Percentiles rank a stretch among this genome's conserved stretches.
Evolutionary conservation across 2,329 filamentous ascomycete genomes (phyloP).

Genomic region (Zasmidium cellare): DNA sequence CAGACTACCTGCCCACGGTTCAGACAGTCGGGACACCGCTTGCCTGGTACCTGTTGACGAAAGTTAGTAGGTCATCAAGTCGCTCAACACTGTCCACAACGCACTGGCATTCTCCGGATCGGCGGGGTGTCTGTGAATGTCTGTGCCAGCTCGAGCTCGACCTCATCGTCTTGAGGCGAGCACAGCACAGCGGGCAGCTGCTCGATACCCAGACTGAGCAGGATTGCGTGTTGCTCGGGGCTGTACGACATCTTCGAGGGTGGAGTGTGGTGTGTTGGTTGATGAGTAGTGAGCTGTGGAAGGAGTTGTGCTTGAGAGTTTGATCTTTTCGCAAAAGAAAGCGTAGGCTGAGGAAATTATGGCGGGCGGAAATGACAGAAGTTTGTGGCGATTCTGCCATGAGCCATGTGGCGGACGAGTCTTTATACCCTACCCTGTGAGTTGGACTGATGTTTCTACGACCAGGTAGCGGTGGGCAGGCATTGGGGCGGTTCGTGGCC

Average conservation of each 20-base stretch:
- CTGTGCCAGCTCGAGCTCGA: conserved; percentile 4
- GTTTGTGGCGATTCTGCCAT: not conserved
- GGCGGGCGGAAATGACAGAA: conserved; percentile 1
- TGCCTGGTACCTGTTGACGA: conserved; percentile 32
- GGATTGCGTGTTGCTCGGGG: conserved; percentile 24
- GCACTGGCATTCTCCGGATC: conserved; percentile 4
- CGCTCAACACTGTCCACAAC: not conserved
- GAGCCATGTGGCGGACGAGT: not conserved
- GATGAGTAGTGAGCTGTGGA: not conserved
- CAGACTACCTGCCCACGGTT: conserved; percentile 32
- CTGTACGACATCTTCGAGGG: conserved; percentile 28
- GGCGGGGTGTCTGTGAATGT: conserved; percentile 4
- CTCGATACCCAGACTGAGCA: conserved; percentile 30
- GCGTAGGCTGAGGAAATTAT: not conserved
- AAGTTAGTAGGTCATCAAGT: not conserved
- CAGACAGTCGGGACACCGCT: conserved; percentile 33
- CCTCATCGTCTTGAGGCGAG: conserved; percentile 10
- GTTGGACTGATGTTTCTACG: not conserved
- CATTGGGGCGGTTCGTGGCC: conserved; percentile 11
- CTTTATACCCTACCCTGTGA: not conserved
- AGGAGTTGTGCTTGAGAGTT: not conserved
- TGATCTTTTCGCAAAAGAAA: not conserved
- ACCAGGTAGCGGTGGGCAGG: conserved; percentile 2
- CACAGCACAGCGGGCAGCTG: conserved; percentile 25
- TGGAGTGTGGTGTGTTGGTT: not conserved